Conservation (phyloP, 306 rosid genomes). For the Casuarina cunninghamiana region DNA sequence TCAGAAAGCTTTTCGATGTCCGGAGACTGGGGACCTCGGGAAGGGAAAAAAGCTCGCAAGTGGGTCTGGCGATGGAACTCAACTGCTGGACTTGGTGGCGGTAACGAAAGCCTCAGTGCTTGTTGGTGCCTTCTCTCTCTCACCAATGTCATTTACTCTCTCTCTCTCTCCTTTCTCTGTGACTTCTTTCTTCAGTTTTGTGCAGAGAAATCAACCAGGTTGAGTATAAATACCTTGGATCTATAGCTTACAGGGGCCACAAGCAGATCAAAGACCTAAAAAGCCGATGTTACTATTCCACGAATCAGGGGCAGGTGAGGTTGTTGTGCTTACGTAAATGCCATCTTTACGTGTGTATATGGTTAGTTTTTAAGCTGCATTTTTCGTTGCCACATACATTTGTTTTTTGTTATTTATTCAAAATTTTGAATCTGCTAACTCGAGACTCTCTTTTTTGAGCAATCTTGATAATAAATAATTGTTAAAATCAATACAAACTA, state of each 20-base stretch:
- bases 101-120: slow-evolving; percentile 58
- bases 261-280: slow-evolving; percentile 3
- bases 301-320: slow-evolving; percentile 51
- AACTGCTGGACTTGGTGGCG: slow-evolving; percentile 33
- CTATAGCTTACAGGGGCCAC: not conserved
- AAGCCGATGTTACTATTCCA: slow-evolving; percentile 44
- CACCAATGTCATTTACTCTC: slow-evolving; percentile 46
- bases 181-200: not conserved
- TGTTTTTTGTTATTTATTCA: not conserved
- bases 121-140: slow-evolving; percentile 59
- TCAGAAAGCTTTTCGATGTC: slow-evolving; percentile 41
- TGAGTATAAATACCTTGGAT: slow-evolving; percentile 21
- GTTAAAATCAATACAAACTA: too few species aligned
- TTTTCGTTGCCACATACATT: slow-evolving; percentile 22
- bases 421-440: too few species aligned
- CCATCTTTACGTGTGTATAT: not conserved
- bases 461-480: not conserved
- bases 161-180: not conserved
- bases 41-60: slow-evolving; percentile 14
- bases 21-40: slow-evolving; percentile 27
- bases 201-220: not conserved
- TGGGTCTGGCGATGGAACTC: slow-evolving; percentile 24
- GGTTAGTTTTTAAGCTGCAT: slow-evolving; percentile 10
- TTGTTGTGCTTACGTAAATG: slow-evolving; percentile 35
- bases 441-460: not conserved